These are phyloP conservation scores for Talaromyces sp. DNA, from an alignment of 2,329 filamentous ascomycete genomes.

Conservation along the genomic window DNA sequence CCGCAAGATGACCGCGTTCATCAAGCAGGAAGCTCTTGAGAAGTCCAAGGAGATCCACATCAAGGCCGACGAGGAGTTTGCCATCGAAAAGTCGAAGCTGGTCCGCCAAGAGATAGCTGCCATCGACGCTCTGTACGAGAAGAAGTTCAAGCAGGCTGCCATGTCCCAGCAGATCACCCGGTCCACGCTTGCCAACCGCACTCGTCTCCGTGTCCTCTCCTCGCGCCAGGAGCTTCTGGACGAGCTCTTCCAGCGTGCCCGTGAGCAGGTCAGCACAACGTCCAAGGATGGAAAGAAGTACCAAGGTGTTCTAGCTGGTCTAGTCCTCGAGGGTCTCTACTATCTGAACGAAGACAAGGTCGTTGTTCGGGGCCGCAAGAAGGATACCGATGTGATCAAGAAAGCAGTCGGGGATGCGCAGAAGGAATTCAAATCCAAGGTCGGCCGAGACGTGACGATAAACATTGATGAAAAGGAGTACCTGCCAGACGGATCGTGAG, in stretches of 20 bases:
- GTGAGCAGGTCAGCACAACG: slow-evolving; percentile 63
- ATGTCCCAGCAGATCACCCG: slow-evolving; percentile 99
- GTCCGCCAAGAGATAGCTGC: slow-evolving; percentile 89
- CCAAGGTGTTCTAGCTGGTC: slow-evolving; percentile 66
- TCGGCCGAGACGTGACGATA: slow-evolving; percentile 63
- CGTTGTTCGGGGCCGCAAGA: slow-evolving; percentile 68
- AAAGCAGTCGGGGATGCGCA: slow-evolving; percentile 71
- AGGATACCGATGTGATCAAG: slow-evolving; percentile 69
- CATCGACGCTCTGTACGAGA: slow-evolving; percentile 91
- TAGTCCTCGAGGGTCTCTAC: slow-evolving; percentile 88
- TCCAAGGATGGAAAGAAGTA: slow-evolving; percentile 61
- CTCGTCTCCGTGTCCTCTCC: slow-evolving; percentile 77
- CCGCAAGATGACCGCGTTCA: slow-evolving; percentile 99
- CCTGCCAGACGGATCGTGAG: slow-evolving; percentile 78
- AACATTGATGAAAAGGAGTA: slow-evolving; percentile 73
- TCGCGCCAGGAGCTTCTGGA: slow-evolving; percentile 89
- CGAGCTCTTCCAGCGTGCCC: slow-evolving; percentile 75
- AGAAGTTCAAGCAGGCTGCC: slow-evolving; percentile 97
- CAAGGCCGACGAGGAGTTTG: slow-evolving; percentile 98
- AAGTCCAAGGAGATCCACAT: slow-evolving; percentile 96
- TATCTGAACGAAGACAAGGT: slow-evolving; percentile 77
- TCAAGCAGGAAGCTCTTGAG: slow-evolving; percentile 95
- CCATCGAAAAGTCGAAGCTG: slow-evolving; percentile 98
- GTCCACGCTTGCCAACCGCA: slow-evolving; percentile 95
- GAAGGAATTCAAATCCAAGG: slow-evolving; percentile 77